phyloP scores from a whole-genome alignment of 2,329 filamentous ascomycete genomes.

The Penicillium sp. region DNA sequence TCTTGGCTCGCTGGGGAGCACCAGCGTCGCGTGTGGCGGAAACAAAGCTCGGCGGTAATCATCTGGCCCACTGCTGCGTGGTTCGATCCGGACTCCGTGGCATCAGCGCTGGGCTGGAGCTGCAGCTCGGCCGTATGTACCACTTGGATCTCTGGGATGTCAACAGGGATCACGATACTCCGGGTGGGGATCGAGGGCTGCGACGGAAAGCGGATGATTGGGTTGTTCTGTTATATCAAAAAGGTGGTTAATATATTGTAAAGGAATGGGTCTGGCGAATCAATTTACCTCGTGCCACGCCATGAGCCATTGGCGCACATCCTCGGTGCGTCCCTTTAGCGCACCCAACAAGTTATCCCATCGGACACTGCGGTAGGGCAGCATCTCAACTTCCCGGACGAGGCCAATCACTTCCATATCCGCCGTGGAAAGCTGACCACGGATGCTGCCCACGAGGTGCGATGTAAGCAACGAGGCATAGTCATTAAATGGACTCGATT shows the following conservation, averaged over 20 bases:
- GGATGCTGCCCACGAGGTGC: conserved; percentile 53
- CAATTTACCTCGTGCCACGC: conserved; percentile 60
- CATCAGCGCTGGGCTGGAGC: conserved; percentile 32
- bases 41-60: conserved; percentile 51
- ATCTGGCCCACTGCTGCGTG: conserved; percentile 52
- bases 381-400: conserved; percentile 57
- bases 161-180: conserved; percentile 84
- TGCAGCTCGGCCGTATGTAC: conserved; percentile 70
- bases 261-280: conserved; percentile 15
- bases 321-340: conserved; percentile 51
- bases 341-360: conserved; percentile 59
- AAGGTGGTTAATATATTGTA: conserved; percentile 10
- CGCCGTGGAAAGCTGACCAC: conserved; percentile 49
- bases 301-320: conserved; percentile 56
- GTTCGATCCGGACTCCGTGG: conserved; percentile 27
- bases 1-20: conserved; percentile 36
- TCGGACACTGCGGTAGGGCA: conserved; percentile 55
- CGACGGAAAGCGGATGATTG: conserved; percentile 35
- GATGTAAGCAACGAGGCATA: conserved; percentile 58
- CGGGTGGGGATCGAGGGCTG: conserved; percentile 50
- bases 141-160: conserved; percentile 80
- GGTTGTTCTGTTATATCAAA: conserved; percentile 35
- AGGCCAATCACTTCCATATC: conserved; percentile 61
- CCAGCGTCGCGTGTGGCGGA: conserved; percentile 63
- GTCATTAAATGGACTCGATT: conserved; percentile 49